Conservation (phyloP, 495 filamentous ascomycete genomes). For the Aspergillus haitiensis region DNA sequence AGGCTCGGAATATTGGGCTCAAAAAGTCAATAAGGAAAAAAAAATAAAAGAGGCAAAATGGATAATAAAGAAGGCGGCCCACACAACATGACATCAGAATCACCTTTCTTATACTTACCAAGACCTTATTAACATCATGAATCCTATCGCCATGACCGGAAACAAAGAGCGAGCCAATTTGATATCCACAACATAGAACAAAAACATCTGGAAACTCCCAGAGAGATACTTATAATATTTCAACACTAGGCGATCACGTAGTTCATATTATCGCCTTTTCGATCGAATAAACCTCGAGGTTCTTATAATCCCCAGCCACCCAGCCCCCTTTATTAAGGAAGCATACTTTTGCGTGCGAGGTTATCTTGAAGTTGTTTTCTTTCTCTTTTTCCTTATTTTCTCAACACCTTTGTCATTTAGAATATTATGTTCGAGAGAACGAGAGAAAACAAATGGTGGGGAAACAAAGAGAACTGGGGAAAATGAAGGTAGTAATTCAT, state of each 20-base stretch:
- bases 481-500: slow-evolving; percentile 3
- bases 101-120: slow-evolving; percentile 1
- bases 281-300: slow-evolving; percentile 25
- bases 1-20: slow-evolving; percentile 13
- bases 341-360: neutral
- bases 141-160: neutral
- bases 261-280: slow-evolving; percentile 11
- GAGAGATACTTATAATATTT: neutral
- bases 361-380: neutral
- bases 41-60: slow-evolving; percentile 5
- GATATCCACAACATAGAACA: neutral
- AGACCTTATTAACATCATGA: neutral
- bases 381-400: no score
- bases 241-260: slow-evolving; percentile 14
- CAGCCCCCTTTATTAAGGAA: slow-evolving; percentile 27
- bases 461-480: slow-evolving; percentile 3
- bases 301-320: slow-evolving; percentile 42
- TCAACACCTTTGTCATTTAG: neutral
- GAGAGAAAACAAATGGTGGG: neutral
- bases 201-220: neutral
- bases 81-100: slow-evolving; percentile 1
- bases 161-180: neutral
- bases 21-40: slow-evolving; percentile 7
- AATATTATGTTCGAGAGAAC: neutral
- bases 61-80: neutral